A percentile compares a stretch with the other conserved stretches of the same genome.
These are phyloP conservation scores for Aspergillus texensis DNA, from an alignment of 2,329 filamentous ascomycete species.

Conservation along the genomic window DNA sequence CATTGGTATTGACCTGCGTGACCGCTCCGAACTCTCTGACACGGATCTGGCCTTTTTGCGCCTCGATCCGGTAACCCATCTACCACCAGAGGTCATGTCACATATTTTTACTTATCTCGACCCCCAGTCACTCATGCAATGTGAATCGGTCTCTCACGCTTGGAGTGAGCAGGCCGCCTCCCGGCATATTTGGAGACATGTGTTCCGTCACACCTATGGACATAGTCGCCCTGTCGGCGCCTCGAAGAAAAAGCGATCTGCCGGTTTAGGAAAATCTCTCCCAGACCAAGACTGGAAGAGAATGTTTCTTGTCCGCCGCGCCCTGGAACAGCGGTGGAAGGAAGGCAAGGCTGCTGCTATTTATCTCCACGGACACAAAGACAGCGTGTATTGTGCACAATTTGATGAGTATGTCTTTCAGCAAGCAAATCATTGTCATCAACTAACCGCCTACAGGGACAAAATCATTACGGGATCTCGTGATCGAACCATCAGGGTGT, in stretches of 20 bases:
- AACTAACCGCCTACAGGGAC: slow-evolving; percentile 53
- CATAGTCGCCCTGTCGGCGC: slow-evolving; percentile 40
- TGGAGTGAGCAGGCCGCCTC: slow-evolving; percentile 62
- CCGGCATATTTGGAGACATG: slow-evolving; percentile 62
- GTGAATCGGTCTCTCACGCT: slow-evolving; percentile 58
- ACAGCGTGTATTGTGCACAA: slow-evolving; percentile 97
- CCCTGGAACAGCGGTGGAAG: slow-evolving; percentile 79
- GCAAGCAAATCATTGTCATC: neutral
- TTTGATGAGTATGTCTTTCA: slow-evolving; percentile 81
- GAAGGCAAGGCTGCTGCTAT: slow-evolving; percentile 76
- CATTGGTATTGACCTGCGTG: slow-evolving; percentile 49
- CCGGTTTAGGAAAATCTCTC: slow-evolving; percentile 55
- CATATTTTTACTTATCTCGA: slow-evolving; percentile 64
- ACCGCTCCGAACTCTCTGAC: slow-evolving; percentile 39
- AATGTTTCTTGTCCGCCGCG: slow-evolving; percentile 76
- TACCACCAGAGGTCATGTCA: slow-evolving; percentile 63
- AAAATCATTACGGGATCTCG: slow-evolving; percentile 97
- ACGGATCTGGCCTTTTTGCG: slow-evolving; percentile 40
- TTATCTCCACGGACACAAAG: slow-evolving; percentile 89
- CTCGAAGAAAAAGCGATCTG: slow-evolving; percentile 52
- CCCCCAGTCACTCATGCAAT: slow-evolving; percentile 56
- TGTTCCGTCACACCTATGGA: slow-evolving; percentile 61
- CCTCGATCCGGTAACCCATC: slow-evolving; percentile 55
- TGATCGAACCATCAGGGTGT: slow-evolving; percentile 92
- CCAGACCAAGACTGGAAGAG: slow-evolving; percentile 80